These are phyloP conservation scores for Caloboletus firmus DNA, from an alignment of 1,284 basidiomycete species.

Conservation along the genomic window DNA sequence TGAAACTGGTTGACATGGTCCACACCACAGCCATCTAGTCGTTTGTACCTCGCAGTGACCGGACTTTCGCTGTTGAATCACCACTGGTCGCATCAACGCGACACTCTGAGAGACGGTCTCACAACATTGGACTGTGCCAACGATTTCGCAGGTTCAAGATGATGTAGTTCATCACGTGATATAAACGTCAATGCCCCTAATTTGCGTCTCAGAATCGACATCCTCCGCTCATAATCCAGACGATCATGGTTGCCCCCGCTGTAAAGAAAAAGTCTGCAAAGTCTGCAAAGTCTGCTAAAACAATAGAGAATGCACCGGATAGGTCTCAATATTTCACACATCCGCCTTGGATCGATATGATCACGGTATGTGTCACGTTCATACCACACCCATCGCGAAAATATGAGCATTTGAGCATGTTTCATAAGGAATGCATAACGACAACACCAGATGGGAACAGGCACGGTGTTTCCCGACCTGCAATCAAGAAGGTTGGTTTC, in stretches of 20 bases:
- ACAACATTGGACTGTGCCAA: neutral
- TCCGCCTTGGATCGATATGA: slow-evolving; percentile 64
- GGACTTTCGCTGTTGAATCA: neutral
- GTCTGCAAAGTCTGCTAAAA: slow-evolving; percentile 13
- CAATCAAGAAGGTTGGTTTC: slow-evolving; percentile 70
- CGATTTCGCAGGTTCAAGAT: too few relatives aligned
- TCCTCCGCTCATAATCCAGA: neutral
- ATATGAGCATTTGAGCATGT: neutral
- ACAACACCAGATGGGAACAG: slow-evolving; percentile 65
- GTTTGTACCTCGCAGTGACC: neutral
- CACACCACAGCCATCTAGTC: neutral
- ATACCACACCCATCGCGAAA: neutral
- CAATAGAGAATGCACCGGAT: neutral
- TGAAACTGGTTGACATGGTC: neutral
- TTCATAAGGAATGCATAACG: slow-evolving; percentile 63
- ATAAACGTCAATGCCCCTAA: slow-evolving; percentile 3
- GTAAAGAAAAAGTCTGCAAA: slow-evolving; percentile 30
- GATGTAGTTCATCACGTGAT: slow-evolving; percentile 4
- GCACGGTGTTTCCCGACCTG: slow-evolving; percentile 70
- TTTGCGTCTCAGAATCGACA: neutral
- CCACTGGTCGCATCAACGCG: neutral
- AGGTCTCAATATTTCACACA: slow-evolving; percentile 27
- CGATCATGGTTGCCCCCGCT: slow-evolving; percentile 32
- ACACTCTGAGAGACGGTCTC: neutral
- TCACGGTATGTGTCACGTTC: slow-evolving; percentile 43